These are phyloP conservation scores for Corynascus novoguineensis DNA, from an alignment of 495 filamentous ascomycete species.

Conservation along the genomic window DNA sequence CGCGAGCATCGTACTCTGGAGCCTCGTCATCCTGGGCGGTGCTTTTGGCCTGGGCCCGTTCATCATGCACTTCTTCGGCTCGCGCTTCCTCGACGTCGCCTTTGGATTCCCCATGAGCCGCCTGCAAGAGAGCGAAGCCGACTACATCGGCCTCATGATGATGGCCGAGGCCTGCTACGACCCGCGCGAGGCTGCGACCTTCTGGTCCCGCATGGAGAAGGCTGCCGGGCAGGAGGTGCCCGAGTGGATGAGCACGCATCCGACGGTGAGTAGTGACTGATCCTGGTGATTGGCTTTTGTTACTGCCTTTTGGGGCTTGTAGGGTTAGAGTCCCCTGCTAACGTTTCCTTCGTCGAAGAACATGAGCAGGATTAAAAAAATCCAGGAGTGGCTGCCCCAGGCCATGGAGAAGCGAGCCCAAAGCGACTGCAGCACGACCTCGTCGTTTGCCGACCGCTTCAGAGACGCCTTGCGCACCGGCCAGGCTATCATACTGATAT, in stretches of 20 bases:
- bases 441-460: conserved; percentile 36
- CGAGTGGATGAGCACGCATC: conserved; percentile 83
- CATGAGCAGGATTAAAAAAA: conserved; percentile 62
- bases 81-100: conserved; percentile 52
- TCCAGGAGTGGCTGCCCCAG: conserved; percentile 60
- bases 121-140: conserved; percentile 62
- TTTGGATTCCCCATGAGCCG: conserved; percentile 66
- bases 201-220: conserved; percentile 77
- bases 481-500: conserved; percentile 7
- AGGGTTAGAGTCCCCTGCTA: too few species aligned
- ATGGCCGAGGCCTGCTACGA: conserved; percentile 60
- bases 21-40: conserved; percentile 46
- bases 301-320: too few species aligned
- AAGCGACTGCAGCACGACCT: conserved; percentile 46
- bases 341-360: too few species aligned
- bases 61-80: conserved; percentile 37
- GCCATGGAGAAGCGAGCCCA: conserved; percentile 48
- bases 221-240: conserved; percentile 53
- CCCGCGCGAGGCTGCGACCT: conserved; percentile 60
- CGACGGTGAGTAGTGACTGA: conserved; percentile 50
- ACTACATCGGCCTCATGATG: conserved; percentile 79
- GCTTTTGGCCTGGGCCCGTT: conserved; percentile 43
- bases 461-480: conserved; percentile 29
- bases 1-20: conserved; percentile 49
- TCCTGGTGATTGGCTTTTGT: not conserved